Percentiles rank a stretch among this genome's conserved stretches.
phyloP scores from a whole-genome alignment of 2,329 filamentous ascomycete genomes.

The Graphium sp. region DNA sequence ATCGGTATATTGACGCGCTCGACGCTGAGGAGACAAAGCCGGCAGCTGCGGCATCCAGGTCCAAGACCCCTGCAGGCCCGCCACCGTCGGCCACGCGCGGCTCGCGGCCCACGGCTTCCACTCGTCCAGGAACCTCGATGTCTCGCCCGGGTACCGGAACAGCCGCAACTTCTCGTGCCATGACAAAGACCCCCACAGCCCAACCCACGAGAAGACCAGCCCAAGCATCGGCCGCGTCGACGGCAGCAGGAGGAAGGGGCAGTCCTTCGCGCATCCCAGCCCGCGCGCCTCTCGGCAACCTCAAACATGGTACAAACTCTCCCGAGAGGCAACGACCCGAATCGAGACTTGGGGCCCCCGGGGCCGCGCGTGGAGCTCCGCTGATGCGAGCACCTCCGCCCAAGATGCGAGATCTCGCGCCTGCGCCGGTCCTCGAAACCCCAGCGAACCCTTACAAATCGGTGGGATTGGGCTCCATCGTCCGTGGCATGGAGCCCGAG shows the following conservation, averaged over 20 bases:
- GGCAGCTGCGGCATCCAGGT: conserved; percentile 35
- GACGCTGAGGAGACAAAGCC: conserved; percentile 43
- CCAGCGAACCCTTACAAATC: conserved; percentile 29
- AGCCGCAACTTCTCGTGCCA: conserved; percentile 18
- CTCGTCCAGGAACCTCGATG: conserved; percentile 7
- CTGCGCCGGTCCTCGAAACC: conserved; percentile 32
- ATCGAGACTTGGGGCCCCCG: too few relatives aligned
- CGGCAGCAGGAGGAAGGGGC: conserved; percentile 13
- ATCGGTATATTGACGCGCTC: conserved; percentile 78
- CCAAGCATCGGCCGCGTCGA: conserved; percentile 10
- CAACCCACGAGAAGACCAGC: conserved; percentile 15
- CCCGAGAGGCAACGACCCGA: conserved; percentile 48
- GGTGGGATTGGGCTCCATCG: conserved; percentile 30
- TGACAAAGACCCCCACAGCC: conserved; percentile 36
- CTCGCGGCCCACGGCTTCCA: conserved; percentile 11
- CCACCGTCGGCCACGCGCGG: conserved; percentile 27
- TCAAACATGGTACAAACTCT: conserved; percentile 61
- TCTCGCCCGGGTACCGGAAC: conserved; percentile 5
- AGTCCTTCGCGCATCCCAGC: conserved; percentile 56
- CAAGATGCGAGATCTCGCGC: conserved; percentile 71
- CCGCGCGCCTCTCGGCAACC: conserved; percentile 50
- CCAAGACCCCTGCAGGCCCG: conserved; percentile 59
- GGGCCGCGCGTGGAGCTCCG: conserved; percentile 23
- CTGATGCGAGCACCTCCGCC: conserved; percentile 56
- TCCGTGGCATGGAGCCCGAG: conserved; percentile 52